phyloP scores from a whole-genome alignment of 441 rosid species.

The Populus hybrid region DNA sequence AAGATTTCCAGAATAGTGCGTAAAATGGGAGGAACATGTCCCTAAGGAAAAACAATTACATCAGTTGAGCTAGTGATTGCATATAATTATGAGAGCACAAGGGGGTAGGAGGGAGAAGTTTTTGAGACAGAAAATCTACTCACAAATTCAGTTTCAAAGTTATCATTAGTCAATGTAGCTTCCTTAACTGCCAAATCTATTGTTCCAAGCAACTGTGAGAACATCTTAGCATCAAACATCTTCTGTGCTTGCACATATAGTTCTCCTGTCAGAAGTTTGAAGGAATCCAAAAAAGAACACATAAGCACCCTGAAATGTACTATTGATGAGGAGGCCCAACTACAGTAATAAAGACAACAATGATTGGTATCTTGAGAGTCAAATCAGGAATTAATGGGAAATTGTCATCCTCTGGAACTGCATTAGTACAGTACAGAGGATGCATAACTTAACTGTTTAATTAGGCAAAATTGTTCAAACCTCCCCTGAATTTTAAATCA shows the following conservation, averaged over 20 bases:
- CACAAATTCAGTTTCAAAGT: constrained; percentile 78
- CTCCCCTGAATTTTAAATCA: too few species aligned
- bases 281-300: constrained; percentile 16
- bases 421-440: neutral
- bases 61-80: neutral
- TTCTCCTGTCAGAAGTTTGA: constrained; percentile 63
- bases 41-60: constrained; percentile 42
- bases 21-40: constrained; percentile 76
- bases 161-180: constrained; percentile 50
- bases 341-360: neutral
- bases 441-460: constrained; percentile 3
- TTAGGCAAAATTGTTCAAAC: too few species aligned
- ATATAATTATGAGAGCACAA: neutral
- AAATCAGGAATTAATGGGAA: constrained; percentile 14
- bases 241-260: constrained; percentile 74
- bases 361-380: constrained; percentile 1
- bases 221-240: constrained; percentile 86
- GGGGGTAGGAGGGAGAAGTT: neutral
- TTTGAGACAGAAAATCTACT: constrained; percentile 30
- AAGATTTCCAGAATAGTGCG: constrained; percentile 79
- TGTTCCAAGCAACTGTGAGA: constrained; percentile 71
- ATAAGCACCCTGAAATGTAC: constrained; percentile 16
- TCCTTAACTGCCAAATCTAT: constrained; percentile 68
- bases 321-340: constrained; percentile 7
- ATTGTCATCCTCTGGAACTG: neutral